These are phyloP conservation scores for Sporothrix schenckii DNA, from an alignment of 2,329 filamentous ascomycete genomes.

Conservation along the genomic window DNA sequence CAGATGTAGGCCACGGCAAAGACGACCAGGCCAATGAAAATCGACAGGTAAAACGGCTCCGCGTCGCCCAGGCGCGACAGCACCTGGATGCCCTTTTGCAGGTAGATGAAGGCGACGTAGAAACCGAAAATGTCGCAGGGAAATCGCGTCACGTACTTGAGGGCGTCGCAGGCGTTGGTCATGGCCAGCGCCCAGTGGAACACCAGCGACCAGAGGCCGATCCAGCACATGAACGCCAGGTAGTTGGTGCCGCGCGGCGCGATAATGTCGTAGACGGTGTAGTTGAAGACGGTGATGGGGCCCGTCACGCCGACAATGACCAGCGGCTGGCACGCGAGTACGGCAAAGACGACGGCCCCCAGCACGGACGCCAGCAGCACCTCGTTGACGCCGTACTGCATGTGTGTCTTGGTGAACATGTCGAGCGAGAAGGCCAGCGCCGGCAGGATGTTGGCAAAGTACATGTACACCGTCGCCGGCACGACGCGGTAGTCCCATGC, in stretches of 20 bases:
- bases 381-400: slow-evolving; percentile 88
- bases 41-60: slow-evolving; percentile 75
- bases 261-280: slow-evolving; percentile 91
- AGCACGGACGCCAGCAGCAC: slow-evolving; percentile 84
- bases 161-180: slow-evolving; percentile 82
- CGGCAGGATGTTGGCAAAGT: slow-evolving; percentile 88
- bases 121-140: slow-evolving; percentile 94
- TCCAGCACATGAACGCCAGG: slow-evolving; percentile 89
- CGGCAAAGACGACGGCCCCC: slow-evolving; percentile 76
- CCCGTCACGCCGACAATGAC: slow-evolving; percentile 91
- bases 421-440: slow-evolving; percentile 87
- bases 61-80: slow-evolving; percentile 71
- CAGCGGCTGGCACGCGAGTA: slow-evolving; percentile 80
- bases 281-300: slow-evolving; percentile 92
- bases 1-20: slow-evolving; percentile 76
- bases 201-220: slow-evolving; percentile 82
- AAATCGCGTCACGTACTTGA: slow-evolving; percentile 89
- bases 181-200: slow-evolving; percentile 84
- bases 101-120: slow-evolving; percentile 88
- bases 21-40: slow-evolving; percentile 75
- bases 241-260: slow-evolving; percentile 75
- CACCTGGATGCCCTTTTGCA: slow-evolving; percentile 89
- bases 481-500: slow-evolving; percentile 90
- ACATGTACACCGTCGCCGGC: slow-evolving; percentile 89
- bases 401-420: slow-evolving; percentile 87